phyloP scores from a whole-genome alignment of 768 basidiomycete species.

The Amanita thiersii region DNA sequence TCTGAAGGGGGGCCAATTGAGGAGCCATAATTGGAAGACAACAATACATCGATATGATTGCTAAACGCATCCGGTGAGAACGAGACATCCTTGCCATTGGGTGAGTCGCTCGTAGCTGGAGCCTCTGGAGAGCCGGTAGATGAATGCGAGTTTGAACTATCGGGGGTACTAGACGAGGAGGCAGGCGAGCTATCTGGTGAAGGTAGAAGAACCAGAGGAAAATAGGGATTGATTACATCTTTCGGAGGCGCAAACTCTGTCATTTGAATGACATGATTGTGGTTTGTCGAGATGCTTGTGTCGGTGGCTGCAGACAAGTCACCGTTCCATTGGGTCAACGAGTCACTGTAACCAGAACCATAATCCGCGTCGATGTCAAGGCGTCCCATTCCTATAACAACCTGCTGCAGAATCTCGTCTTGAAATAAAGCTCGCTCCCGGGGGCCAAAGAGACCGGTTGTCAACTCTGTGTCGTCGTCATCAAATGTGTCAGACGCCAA shows the following conservation, averaged over 20 bases:
- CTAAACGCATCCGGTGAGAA: neutral
- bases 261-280: neutral
- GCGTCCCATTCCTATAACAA: slow-evolving; percentile 85
- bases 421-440: slow-evolving; percentile 61
- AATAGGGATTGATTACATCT: slow-evolving; percentile 42
- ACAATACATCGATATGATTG: neutral
- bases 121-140: neutral
- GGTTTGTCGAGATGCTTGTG: neutral
- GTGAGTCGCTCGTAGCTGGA: neutral
- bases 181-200: slow-evolving; percentile 11
- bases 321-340: neutral
- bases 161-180: slow-evolving; percentile 5
- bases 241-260: slow-evolving; percentile 2
- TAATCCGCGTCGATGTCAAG: slow-evolving; percentile 34
- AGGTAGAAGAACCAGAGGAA: slow-evolving; percentile 30
- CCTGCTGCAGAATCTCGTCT: slow-evolving; percentile 74
- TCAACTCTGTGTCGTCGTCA: slow-evolving; percentile 24
- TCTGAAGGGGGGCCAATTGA: too few relatives aligned
- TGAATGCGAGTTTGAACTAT: neutral
- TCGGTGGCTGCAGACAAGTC: neutral
- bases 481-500: slow-evolving; percentile 13
- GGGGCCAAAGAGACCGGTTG: slow-evolving; percentile 40
- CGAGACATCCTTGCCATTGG: neutral
- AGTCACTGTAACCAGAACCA: slow-evolving; percentile 1
- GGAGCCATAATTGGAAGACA: too few relatives aligned